phyloP scores from a whole-genome alignment of 352 stramenopile genomes.

The Phytophthora aleatoria region DNA sequence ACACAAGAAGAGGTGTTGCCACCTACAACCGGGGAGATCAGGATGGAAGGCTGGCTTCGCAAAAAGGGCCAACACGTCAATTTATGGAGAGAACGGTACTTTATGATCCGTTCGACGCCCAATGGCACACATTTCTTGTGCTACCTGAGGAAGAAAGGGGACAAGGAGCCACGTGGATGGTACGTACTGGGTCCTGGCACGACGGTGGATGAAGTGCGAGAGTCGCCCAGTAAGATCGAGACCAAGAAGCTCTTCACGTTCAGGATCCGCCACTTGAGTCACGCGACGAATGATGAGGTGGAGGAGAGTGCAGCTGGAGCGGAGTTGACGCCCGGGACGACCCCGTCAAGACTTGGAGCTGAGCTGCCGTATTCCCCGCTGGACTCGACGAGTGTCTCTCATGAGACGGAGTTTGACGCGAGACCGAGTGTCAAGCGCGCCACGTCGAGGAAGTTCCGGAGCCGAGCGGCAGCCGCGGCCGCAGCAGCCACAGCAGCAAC shows the following conservation, averaged over 20 bases:
- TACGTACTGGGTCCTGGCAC: constrained; percentile 81
- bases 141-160: constrained; percentile 86
- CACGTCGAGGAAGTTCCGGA: constrained; percentile 64
- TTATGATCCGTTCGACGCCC: constrained; percentile 85
- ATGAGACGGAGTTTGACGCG: constrained; percentile 49
- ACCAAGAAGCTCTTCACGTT: constrained; percentile 89
- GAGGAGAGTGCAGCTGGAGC: constrained; percentile 37
- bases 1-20: constrained; percentile 16
- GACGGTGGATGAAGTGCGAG: constrained; percentile 83
- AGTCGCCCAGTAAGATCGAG: constrained; percentile 88
- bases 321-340: constrained; percentile 29
- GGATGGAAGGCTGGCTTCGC: constrained; percentile 86
- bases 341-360: constrained; percentile 27
- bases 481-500: constrained; percentile 79
- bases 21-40: constrained; percentile 63
- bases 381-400: constrained; percentile 25
- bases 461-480: constrained; percentile 62
- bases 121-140: constrained; percentile 83
- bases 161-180: constrained; percentile 83
- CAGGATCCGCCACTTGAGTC: constrained; percentile 67
- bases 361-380: constrained; percentile 42
- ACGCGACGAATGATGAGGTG: constrained; percentile 52
- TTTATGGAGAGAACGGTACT: constrained; percentile 86
- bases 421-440: constrained; percentile 51
- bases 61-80: constrained; percentile 90